Evolutionary conservation across 108 stramenopile species (phyloP), one percentile per base, ranked within the genome.

Genomic region (Skeletonema tropicum): DNA sequence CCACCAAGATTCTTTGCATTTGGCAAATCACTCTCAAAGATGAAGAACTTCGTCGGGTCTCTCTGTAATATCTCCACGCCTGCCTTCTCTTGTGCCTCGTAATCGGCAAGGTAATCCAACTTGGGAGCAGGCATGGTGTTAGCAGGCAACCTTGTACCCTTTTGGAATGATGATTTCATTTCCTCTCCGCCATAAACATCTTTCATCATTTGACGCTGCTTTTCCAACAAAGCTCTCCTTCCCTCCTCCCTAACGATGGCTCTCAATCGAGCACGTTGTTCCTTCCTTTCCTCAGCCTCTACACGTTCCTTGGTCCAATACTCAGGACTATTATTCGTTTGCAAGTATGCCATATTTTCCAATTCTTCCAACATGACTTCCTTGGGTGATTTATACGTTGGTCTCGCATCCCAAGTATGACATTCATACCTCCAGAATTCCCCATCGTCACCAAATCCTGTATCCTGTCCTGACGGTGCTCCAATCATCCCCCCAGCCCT

Each of bases 341-440:
- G 85, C 21, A 75, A 61, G 64, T 93, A 93, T 0, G 82, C 80
- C 72, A 78, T 65, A 19, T 93, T 84, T 70, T 88, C 83, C 31
- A 89, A 45, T 59, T 88, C 79, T 60, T 91, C 85, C 41, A 90
- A 66, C 75, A 92, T 71, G 13, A 82, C 71, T 57, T 92, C 89
- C 23, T 69, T 61, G 39, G 81, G 84, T 13, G 84, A 78, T 71
- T 86, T 86, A 77, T 90, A 95, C 15, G 87, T 91, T 19, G 86
- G 89, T 30, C 65, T 58, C 68, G 87, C 80, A 65, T 88, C 80
- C 85, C 83, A 88, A 13, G 92, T 92, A 70, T 95, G 92, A 29
- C 81, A 79, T 55, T 91, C 88, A 48, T 90, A 89, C 39, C 88
- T 82, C 94, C 94, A 95, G 76, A 88, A 95, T 15, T 88, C 86